Conservation (phyloP, 2,329 filamentous ascomycete genomes). For the Neoascochyta sp. region DNA sequence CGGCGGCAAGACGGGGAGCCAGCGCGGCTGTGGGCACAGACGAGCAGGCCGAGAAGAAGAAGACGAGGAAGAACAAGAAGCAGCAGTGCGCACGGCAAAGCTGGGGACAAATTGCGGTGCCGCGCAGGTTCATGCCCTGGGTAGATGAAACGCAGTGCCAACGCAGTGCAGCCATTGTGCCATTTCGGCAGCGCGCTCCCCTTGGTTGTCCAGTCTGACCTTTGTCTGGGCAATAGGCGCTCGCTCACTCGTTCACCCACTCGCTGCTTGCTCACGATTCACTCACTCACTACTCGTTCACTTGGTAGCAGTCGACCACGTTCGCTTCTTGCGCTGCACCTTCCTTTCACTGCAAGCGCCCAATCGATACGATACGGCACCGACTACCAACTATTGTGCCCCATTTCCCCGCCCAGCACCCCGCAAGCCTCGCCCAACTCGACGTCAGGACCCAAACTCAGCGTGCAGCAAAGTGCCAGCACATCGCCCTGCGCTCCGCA, state of each 20-base stretch:
- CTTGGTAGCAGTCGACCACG: background rate
- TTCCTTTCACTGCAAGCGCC: slow-evolving; percentile 7
- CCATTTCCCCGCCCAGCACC: slow-evolving; percentile 17
- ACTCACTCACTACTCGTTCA: slow-evolving; percentile 2
- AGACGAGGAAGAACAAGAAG: no score
- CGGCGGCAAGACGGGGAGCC: no score
- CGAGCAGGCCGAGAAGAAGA: no score
- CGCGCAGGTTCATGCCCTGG: slow-evolving; percentile 10
- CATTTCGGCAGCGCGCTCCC: slow-evolving; percentile 9
- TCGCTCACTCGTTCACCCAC: no score
- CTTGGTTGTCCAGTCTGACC: slow-evolving; percentile 18
- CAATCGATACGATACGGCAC: no score
- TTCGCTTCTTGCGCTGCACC: slow-evolving; percentile 1
- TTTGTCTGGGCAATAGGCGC: slow-evolving; percentile 2
- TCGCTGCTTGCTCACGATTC: slow-evolving; percentile 7
- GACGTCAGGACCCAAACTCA: slow-evolving; percentile 15
- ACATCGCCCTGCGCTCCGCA: slow-evolving; percentile 11
- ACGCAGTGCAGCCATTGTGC: slow-evolving; percentile 10
- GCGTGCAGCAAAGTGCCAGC: slow-evolving; percentile 23
- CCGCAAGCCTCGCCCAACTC: slow-evolving; percentile 20
- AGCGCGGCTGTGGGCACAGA: no score
- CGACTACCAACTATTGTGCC: no score
- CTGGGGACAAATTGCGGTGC: slow-evolving; percentile 19
- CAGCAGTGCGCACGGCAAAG: slow-evolving; percentile 12
- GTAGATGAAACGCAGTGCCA: slow-evolving; percentile 18